Conservation (phyloP, 2,329 filamentous ascomycete genomes). For the Didymellaceae sp. region DNA sequence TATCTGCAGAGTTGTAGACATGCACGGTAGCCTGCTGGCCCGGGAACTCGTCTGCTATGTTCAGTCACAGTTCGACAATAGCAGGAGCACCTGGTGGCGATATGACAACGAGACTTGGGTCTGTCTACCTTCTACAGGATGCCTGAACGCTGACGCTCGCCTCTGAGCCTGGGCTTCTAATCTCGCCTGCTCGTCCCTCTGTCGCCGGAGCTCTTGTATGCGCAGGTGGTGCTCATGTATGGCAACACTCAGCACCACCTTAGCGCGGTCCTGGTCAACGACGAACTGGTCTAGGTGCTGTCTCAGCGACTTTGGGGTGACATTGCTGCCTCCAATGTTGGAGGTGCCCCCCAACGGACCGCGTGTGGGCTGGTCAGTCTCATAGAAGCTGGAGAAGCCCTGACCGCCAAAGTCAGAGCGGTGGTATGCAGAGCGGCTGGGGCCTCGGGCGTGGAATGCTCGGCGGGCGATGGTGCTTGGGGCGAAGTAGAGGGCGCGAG, state of each 20-base stretch:
- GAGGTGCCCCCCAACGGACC: slow-evolving; percentile 68
- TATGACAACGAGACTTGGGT: slow-evolving; percentile 24
- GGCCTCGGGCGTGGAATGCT: slow-evolving; percentile 45
- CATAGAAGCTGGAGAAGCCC: slow-evolving; percentile 68
- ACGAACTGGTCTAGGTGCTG: slow-evolving; percentile 94
- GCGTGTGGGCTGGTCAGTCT: slow-evolving; percentile 65
- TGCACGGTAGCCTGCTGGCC: slow-evolving; percentile 64
- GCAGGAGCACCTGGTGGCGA: slow-evolving; percentile 16
- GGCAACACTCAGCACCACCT: slow-evolving; percentile 90
- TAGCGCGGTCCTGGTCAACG: slow-evolving; percentile 91
- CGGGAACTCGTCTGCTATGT: slow-evolving; percentile 64
- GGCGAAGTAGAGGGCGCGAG: slow-evolving; percentile 50
- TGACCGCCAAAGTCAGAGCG: slow-evolving; percentile 69
- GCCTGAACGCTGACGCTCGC: slow-evolving; percentile 70
- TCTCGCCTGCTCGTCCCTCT: slow-evolving; percentile 81
- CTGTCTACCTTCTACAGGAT: slow-evolving; percentile 76
- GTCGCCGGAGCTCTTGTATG: slow-evolving; percentile 75
- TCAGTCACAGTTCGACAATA: slow-evolving; percentile 30
- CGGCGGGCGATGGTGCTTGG: slow-evolving; percentile 41
- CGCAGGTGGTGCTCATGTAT: slow-evolving; percentile 98
- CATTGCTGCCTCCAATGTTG: slow-evolving; percentile 62
- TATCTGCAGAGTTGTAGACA: slow-evolving; percentile 26
- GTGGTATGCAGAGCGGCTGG: slow-evolving; percentile 57
- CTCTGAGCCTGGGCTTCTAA: slow-evolving; percentile 73
- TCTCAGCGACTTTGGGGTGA: slow-evolving; percentile 75